Evolutionary conservation across 73 alveolate species (phyloP), one percentile per base, ranked within the genome.

Genomic region (Paraurostyla sp.): DNA sequence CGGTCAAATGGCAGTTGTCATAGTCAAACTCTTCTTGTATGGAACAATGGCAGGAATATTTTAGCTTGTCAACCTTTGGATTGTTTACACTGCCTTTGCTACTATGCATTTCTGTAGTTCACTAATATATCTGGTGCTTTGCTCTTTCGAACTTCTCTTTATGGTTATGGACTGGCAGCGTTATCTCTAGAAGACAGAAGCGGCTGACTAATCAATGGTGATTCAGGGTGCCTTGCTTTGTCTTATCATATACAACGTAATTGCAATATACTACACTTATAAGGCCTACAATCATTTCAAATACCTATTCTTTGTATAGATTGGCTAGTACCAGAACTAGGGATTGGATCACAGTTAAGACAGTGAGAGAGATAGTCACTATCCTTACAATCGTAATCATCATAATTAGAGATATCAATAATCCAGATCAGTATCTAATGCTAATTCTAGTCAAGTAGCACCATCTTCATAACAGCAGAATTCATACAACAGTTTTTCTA

Each of bases 61-160:
- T 49, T 33, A 75, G 32, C 40, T 75, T 3, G 48, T 75, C 25
- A 46, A 43, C 48, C 35, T 75, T 1, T 75, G 87, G 87, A 38
- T 75, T 11, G 25, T 43, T 20, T 75, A 75, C 32, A 49, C 87
- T 13, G 87, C 87, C 18, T 75, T 36, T 29, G 87, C 87, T 15
- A 75, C 87, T 15, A 75, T 75, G 75, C 69, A 75, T 75, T 75
- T 75, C 87, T 75, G 87, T 30, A 22, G 57, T 49, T 43, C 23
- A 4, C 54, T 75, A 9, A 75, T 75, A 3, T 46, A 75, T 32
- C 73, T 75, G 33, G 48, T 75, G 6, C 42, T 75, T 50, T 48
- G 87, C 54, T 49, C n/a, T 48, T 48, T 75, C n/a, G 87, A 75
- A 7, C 57, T 75, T 4, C 33, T 75, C n/a, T 75, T 75, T 32